Percentiles rank a stretch among this genome's conserved stretches.
phyloP scores from a whole-genome alignment of 1,284 basidiomycete species.

The Fereydounia khargensis region DNA sequence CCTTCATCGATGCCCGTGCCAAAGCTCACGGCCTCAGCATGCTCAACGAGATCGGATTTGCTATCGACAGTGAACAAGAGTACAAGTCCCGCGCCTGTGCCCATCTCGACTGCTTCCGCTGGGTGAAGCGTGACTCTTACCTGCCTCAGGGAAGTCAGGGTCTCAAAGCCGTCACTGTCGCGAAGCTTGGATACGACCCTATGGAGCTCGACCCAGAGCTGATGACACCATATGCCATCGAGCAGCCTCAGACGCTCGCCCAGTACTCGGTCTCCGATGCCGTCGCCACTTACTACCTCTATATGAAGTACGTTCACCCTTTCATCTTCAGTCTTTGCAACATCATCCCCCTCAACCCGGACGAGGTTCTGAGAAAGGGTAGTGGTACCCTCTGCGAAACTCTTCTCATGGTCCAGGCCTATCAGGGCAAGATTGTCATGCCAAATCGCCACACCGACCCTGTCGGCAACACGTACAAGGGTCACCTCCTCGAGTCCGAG shows the following conservation, averaged over 20 bases:
- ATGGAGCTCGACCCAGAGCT: conserved; percentile 97
- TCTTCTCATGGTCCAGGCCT: conserved; percentile 97
- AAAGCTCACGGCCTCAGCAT: conserved; percentile 90
- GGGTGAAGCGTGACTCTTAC: conserved; percentile 99
- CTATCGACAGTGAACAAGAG: conserved; percentile 87
- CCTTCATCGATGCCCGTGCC: conserved; percentile 87
- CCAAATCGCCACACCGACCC: conserved; percentile 94
- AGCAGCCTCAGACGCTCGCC: conserved; percentile 90
- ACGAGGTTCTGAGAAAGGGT: conserved; percentile 94
- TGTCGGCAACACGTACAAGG: conserved; percentile 88
- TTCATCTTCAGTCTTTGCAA: conserved; percentile 99
- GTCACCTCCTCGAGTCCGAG: conserved; percentile 91
- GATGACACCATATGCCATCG: conserved; percentile 99
- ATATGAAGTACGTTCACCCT: conserved; percentile 99
- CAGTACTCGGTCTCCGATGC: conserved; percentile 99
- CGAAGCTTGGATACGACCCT: conserved; percentile 94
- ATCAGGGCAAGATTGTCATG: conserved; percentile 88
- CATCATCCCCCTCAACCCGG: conserved; percentile 95
- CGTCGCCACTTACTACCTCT: conserved; percentile 97
- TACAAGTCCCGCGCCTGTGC: conserved; percentile 91
- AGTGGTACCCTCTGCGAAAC: conserved; percentile 96
- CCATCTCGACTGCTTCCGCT: conserved; percentile 99
- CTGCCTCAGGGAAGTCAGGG: conserved; percentile 97
- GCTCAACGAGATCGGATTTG: conserved; percentile 91
- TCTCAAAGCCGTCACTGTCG: conserved; percentile 94